Percentiles rank a stretch among this genome's conserved stretches.
phyloP scores from a whole-genome alignment of 345 rosid genomes.

The Punica granatum region DNA sequence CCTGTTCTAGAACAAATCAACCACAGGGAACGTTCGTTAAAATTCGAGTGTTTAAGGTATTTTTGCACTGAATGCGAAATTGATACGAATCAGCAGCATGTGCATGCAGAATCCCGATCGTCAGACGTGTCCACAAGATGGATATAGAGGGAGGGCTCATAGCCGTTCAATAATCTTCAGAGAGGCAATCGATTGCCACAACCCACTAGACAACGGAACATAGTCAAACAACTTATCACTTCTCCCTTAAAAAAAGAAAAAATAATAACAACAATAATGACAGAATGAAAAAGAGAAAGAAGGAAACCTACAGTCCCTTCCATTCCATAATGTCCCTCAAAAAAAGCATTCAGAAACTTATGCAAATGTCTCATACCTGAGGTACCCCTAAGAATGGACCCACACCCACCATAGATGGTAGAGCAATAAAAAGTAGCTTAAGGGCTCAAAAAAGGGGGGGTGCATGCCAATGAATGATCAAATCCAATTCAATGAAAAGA shows the following conservation, averaged over 20 bases:
- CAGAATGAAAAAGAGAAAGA: not conserved
- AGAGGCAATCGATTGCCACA: conserved; percentile 40
- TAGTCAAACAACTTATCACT: conserved; percentile 44
- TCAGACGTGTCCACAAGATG: not conserved
- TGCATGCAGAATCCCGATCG: too few species aligned
- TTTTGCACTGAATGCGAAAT: too few species aligned
- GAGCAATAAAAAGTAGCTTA: conserved; percentile 7
- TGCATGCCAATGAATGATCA: conserved; percentile 12
- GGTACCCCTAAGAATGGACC: conserved; percentile 18
- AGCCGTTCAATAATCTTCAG: conserved; percentile 12
- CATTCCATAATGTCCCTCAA: conserved; percentile 23
- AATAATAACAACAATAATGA: not conserved
- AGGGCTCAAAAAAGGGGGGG: not conserved
- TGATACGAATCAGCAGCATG: too few species aligned
- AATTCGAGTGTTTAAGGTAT: too few species aligned
- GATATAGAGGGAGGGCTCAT: not conserved
- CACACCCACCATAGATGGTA: conserved; percentile 12
- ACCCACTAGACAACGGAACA: conserved; percentile 29
- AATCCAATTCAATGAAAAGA: conserved; percentile 2
- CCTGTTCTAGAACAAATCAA: too few species aligned
- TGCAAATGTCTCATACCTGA: conserved; percentile 15
- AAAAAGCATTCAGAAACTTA: conserved; percentile 28
- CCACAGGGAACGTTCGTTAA: too few species aligned
- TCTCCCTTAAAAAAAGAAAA: conserved; percentile 1
- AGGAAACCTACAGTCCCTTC: conserved; percentile 17